Conservation (phyloP, 805 yeast species). For the Myxozyma mucilagina region DNA sequence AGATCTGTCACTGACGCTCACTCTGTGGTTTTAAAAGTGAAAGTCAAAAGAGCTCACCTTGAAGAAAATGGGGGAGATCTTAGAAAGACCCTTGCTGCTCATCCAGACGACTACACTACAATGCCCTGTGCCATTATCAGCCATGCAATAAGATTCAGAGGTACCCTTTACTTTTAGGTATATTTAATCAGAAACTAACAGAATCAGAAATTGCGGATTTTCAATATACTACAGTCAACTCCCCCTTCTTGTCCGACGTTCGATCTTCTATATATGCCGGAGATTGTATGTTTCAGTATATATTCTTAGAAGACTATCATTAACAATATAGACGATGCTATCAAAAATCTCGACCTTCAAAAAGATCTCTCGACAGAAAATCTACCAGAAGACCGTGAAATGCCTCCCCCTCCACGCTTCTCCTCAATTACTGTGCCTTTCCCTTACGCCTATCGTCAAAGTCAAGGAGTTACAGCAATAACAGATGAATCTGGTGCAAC, state of each 20-base stretch:
- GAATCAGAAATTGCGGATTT: constrained; percentile 29
- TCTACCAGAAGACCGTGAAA: constrained; percentile 47
- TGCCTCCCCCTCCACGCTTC: constrained; percentile 86
- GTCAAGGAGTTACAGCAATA: constrained; percentile 56
- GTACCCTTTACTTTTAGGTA: constrained; percentile 57
- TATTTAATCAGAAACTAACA: background rate
- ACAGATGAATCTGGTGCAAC: constrained; percentile 53
- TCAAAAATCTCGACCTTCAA: constrained; percentile 43
- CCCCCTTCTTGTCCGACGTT: constrained; percentile 45
- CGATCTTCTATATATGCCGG: constrained; percentile 47
- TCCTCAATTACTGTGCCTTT: constrained; percentile 76
- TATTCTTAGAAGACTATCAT: background rate
- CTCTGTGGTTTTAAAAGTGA: constrained; percentile 39
- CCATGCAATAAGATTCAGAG: constrained; percentile 73
- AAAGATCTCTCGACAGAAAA: constrained; percentile 11
- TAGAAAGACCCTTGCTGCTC: constrained; percentile 62
- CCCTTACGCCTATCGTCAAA: constrained; percentile 74
- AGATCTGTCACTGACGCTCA: constrained; percentile 34
- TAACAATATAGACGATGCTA: constrained; percentile 38
- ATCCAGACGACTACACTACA: constrained; percentile 50
- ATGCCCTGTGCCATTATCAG: constrained; percentile 68
- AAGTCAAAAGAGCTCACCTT: constrained; percentile 37
- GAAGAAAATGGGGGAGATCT: constrained; percentile 45
- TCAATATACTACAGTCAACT: constrained; percentile 65
- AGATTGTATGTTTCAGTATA: constrained; percentile 34